These are phyloP conservation scores for Arabidopsis hybrid DNA, from an alignment of 441 rosid species.

Conservation along the genomic window DNA sequence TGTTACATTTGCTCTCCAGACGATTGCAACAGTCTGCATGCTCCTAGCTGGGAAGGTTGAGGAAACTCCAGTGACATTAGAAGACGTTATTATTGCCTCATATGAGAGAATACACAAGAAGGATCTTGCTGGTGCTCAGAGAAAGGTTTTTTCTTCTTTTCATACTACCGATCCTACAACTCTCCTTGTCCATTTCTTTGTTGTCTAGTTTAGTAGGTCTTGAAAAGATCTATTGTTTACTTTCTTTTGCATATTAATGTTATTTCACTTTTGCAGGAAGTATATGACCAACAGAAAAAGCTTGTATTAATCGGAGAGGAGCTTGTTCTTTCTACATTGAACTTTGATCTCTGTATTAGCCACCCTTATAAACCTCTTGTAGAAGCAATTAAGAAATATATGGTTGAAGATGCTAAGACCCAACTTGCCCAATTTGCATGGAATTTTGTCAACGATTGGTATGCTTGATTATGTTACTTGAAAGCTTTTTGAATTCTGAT, in stretches of 20 bases:
- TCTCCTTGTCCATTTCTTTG: neutral
- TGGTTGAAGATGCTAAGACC: conserved; percentile 70
- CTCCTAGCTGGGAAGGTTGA: conserved; percentile 79
- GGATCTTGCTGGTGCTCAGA: conserved; percentile 62
- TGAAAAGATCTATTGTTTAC: neutral
- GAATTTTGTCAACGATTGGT: conserved; percentile 97
- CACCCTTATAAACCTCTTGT: conserved; percentile 97
- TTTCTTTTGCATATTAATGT: neutral
- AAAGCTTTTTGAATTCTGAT: conserved; percentile 22
- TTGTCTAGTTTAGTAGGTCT: neutral
- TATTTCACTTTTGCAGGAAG: conserved; percentile 65
- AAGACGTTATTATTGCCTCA: conserved; percentile 67
- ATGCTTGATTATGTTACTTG: conserved; percentile 50
- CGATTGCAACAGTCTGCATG: conserved; percentile 73
- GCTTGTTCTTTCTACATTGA: conserved; percentile 86
- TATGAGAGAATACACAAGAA: conserved; percentile 69
- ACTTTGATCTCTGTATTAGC: conserved; percentile 80
- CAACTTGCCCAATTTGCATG: conserved; percentile 87
- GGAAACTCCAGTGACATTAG: conserved; percentile 65
- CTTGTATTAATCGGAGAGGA: conserved; percentile 81
- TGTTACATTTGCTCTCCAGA: conserved; percentile 45
- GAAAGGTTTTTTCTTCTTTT: conserved; percentile 59
- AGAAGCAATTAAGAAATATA: conserved; percentile 90
- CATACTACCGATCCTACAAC: neutral
- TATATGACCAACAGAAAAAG: conserved; percentile 94